Percentiles rank a stretch among this genome's conserved stretches.
phyloP scores from a whole-genome alignment of 2,329 filamentous ascomycete species.

The Epichloe baconii region DNA sequence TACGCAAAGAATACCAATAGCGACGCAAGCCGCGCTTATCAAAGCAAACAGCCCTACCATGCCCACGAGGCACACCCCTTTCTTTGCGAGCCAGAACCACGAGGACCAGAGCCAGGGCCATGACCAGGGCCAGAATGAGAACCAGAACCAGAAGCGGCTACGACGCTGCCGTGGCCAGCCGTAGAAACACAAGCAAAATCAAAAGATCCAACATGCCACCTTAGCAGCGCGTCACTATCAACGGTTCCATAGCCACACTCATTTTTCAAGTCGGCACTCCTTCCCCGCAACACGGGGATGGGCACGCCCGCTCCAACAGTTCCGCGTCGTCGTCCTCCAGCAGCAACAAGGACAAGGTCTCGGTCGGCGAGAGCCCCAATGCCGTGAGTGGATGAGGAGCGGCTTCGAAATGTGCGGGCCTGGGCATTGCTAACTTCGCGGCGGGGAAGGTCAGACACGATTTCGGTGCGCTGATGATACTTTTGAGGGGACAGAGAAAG shows the following conservation, averaged over 20 bases:
- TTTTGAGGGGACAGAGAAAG: neutral
- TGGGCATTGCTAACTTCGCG: neutral
- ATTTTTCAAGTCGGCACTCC: neutral
- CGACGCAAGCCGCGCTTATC: neutral
- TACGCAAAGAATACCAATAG: neutral
- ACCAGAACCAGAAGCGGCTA: neutral
- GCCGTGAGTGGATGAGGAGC: neutral
- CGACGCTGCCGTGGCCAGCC: neutral
- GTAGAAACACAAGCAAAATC: neutral
- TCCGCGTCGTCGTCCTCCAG: neutral
- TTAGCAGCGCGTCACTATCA: neutral
- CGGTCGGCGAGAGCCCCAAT: neutral
- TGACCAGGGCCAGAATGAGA: neutral
- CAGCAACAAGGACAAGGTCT: neutral
- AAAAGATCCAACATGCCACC: neutral
- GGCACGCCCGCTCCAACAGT: neutral
- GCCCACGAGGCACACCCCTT: neutral
- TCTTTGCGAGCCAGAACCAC: neutral
- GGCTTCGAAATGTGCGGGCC: neutral
- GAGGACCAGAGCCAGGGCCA: neutral
- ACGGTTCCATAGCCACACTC: neutral
- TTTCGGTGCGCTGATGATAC: neutral
- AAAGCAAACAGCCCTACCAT: neutral
- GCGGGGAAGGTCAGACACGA: neutral
- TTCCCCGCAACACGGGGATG: neutral